These are phyloP conservation scores for Apocynum venetum DNA, from an alignment of 257 asterid genomes.

Conservation along the genomic window DNA sequence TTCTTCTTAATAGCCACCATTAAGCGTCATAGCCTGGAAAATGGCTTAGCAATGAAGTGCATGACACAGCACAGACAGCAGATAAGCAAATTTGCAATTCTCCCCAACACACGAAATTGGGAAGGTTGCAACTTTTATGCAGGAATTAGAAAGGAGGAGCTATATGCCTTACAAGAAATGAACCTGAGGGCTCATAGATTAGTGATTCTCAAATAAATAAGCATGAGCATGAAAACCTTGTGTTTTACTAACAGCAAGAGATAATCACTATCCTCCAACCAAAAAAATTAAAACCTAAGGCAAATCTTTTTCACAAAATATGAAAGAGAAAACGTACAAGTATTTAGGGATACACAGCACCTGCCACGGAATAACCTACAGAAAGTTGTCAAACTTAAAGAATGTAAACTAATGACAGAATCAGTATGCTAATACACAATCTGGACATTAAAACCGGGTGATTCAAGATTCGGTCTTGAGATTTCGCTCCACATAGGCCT, in stretches of 20 bases:
- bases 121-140: too few relatives aligned
- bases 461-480: constrained; percentile 48
- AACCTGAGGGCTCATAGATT: neutral
- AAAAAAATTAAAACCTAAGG: neutral
- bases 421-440: neutral
- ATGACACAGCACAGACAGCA: too few relatives aligned
- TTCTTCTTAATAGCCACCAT: too few relatives aligned
- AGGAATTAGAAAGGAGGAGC: neutral
- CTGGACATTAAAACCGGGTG: constrained; percentile 6
- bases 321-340: neutral
- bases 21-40: too few relatives aligned
- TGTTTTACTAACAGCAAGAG: neutral
- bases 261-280: neutral
- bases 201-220: neutral
- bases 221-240: neutral
- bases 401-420: neutral
- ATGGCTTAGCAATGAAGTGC: neutral
- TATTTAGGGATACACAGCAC: neutral
- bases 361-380: neutral
- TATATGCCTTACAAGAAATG: neutral
- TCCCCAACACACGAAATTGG: too few relatives aligned
- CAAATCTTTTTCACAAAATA: neutral
- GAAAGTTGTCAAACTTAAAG: neutral
- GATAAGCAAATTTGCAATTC: too few relatives aligned
- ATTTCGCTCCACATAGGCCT: constrained; percentile 73